Conservation (phyloP, 257 asterid species). For the Henckelia pumila region DNA sequence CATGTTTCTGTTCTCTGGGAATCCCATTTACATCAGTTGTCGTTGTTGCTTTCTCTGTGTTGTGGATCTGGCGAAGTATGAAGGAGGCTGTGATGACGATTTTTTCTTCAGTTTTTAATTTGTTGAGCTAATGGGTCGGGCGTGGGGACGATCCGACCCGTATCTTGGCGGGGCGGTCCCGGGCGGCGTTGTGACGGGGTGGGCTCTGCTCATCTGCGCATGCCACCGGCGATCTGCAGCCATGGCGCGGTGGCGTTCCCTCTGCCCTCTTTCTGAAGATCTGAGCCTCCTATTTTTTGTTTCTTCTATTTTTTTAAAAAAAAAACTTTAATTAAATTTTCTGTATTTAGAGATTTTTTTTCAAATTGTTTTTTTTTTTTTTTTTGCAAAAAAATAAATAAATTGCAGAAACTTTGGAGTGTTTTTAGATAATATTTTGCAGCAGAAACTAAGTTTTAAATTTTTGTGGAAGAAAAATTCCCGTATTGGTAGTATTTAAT, state of each 20-base stretch:
- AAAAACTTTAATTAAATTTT: too few species aligned
- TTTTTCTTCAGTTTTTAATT: background rate
- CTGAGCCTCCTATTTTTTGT: conserved; percentile 26
- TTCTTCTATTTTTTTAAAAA: background rate
- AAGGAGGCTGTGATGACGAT: conserved; percentile 24
- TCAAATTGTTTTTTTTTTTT: too few species aligned
- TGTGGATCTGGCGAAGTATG: too few species aligned
- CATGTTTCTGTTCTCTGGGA: too few species aligned
- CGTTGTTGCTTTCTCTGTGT: too few species aligned
- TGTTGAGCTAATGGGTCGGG: conserved; percentile 29
- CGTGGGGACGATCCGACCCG: conserved; percentile 9
- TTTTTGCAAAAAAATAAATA: too few species aligned
- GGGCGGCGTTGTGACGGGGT: background rate
- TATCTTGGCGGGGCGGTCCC: conserved; percentile 33
- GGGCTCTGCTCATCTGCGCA: background rate
- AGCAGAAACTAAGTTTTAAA: too few species aligned
- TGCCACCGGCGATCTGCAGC: conserved; percentile 27
- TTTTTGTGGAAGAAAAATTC: too few species aligned
- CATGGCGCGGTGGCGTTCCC: conserved; percentile 27
- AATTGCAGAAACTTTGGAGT: too few species aligned
- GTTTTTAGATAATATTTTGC: too few species aligned
- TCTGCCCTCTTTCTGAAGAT: conserved; percentile 3
- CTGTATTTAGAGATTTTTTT: too few species aligned
- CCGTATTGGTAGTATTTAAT: too few species aligned
- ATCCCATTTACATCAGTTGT: background rate